phyloP scores from a whole-genome alignment of 768 basidiomycete genomes.

The Phanerochaete sordida region DNA sequence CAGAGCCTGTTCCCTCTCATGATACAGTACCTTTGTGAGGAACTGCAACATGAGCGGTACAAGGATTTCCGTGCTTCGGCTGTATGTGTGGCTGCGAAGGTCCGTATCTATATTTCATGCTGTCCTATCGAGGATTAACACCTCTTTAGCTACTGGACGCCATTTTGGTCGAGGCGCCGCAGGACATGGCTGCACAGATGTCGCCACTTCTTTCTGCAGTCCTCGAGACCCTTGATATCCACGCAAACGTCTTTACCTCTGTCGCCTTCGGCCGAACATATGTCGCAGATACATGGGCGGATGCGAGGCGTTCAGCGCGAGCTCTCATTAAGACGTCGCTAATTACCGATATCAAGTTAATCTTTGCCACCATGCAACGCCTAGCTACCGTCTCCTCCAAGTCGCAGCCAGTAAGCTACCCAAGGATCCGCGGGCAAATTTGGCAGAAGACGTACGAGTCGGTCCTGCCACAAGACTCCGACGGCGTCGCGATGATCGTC shows the following conservation, averaged over 20 bases:
- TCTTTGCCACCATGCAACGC: slow-evolving; percentile 23
- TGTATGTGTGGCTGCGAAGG: slow-evolving; percentile 59
- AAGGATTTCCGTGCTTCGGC: slow-evolving; percentile 52
- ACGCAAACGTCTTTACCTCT: slow-evolving; percentile 42
- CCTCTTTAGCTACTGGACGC: neutral
- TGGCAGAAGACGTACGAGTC: slow-evolving; percentile 69
- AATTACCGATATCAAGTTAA: slow-evolving; percentile 32
- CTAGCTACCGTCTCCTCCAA: slow-evolving; percentile 37
- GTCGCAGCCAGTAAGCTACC: slow-evolving; percentile 20
- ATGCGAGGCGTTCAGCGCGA: slow-evolving; percentile 38
- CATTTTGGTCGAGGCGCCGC: neutral
- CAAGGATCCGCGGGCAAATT: slow-evolving; percentile 48
- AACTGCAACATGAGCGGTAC: slow-evolving; percentile 77
- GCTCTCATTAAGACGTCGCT: slow-evolving; percentile 36
- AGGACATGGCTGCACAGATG: neutral
- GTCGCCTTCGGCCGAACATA: slow-evolving; percentile 42
- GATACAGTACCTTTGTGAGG: slow-evolving; percentile 72
- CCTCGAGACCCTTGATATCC: slow-evolving; percentile 46
- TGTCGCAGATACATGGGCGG: slow-evolving; percentile 37
- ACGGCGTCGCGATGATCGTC: slow-evolving; percentile 58
- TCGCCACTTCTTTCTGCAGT: slow-evolving; percentile 31
- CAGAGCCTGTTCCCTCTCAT: slow-evolving; percentile 67
- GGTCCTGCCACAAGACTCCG: slow-evolving; percentile 53
- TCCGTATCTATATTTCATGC: slow-evolving; percentile 34
- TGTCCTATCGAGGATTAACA: neutral